Conservation (phyloP, 768 basidiomycete genomes). For the Panus rudis region DNA sequence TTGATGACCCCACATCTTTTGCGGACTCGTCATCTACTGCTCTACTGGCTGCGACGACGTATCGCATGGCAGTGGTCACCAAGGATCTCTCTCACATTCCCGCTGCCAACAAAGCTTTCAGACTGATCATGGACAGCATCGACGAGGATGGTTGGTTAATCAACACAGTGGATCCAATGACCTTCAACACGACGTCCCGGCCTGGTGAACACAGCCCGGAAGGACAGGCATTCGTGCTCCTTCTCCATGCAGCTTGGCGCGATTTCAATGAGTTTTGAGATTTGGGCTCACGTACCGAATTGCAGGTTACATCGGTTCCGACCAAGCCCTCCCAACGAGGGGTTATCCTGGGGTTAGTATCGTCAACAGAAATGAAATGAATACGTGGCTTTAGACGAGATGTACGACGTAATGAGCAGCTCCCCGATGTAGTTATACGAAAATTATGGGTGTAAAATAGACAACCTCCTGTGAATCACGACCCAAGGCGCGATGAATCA, state of each 20-base stretch:
- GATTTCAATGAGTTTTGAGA: too few relatives aligned
- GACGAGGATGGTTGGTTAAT: constrained; percentile 37
- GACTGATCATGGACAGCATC: constrained; percentile 31
- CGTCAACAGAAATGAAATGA: too few relatives aligned
- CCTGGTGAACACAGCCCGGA: constrained; percentile 42
- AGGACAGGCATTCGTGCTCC: constrained; percentile 52
- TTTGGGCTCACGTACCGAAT: too few relatives aligned
- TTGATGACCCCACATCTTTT: constrained; percentile 44
- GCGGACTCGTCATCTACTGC: constrained; percentile 50
- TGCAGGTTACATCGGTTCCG: too few relatives aligned
- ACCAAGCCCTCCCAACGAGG: too few relatives aligned
- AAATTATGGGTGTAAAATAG: too few relatives aligned
- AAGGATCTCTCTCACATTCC: constrained; percentile 29
- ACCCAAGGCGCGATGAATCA: too few relatives aligned
- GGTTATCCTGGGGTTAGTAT: too few relatives aligned
- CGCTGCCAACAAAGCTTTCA: constrained; percentile 34
- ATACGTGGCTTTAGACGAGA: too few relatives aligned
- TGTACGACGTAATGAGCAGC: too few relatives aligned
- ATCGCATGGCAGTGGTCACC: constrained; percentile 42
- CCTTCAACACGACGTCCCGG: constrained; percentile 33
- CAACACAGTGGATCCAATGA: constrained; percentile 42
- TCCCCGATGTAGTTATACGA: too few relatives aligned
- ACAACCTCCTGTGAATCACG: too few relatives aligned
- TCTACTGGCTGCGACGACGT: constrained; percentile 48
- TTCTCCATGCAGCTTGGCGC: constrained; percentile 42